Evolutionary conservation across 2,329 filamentous ascomycete genomes (phyloP).

Genomic region (Alternaria sp.): DNA sequence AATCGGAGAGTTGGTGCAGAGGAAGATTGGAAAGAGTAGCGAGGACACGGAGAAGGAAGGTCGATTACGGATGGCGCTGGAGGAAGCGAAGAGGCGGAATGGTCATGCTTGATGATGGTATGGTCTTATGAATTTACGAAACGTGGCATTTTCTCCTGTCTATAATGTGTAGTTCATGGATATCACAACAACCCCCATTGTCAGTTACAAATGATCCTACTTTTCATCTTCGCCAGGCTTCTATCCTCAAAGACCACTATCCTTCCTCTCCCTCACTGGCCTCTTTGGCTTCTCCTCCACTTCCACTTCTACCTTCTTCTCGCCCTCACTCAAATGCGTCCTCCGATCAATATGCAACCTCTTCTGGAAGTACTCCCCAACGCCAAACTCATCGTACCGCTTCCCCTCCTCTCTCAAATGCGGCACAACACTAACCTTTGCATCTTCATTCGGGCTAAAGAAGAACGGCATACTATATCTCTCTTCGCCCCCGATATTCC

Average conservation of each 20-base stretch:
- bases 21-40: constrained; percentile 29
- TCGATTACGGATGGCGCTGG: constrained; percentile 58
- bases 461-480: constrained; percentile 54
- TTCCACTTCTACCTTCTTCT: not conserved
- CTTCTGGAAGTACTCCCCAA: constrained; percentile 44
- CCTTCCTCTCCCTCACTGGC: not conserved
- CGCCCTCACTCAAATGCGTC: constrained; percentile 36
- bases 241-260: not conserved
- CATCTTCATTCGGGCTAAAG: constrained; percentile 47
- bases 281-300: not conserved
- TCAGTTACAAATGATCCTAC: not conserved
- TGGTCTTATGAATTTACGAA: not conserved
- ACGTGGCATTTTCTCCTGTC: not conserved
- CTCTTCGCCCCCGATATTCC: constrained; percentile 48
- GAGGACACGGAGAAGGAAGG: constrained; percentile 53
- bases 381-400: constrained; percentile 37
- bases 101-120: constrained; percentile 31
- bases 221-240: not conserved
- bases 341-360: constrained; percentile 41
- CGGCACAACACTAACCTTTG: constrained; percentile 38
- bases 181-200: not conserved
- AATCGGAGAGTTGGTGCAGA: constrained; percentile 33
- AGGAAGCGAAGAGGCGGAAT: constrained; percentile 63
- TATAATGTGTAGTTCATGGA: not conserved
- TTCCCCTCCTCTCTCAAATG: constrained; percentile 34